Base-by-base conservation (phyloP, 1,284 basidiomycete species). In the Pseudozyma pruni region DNA sequence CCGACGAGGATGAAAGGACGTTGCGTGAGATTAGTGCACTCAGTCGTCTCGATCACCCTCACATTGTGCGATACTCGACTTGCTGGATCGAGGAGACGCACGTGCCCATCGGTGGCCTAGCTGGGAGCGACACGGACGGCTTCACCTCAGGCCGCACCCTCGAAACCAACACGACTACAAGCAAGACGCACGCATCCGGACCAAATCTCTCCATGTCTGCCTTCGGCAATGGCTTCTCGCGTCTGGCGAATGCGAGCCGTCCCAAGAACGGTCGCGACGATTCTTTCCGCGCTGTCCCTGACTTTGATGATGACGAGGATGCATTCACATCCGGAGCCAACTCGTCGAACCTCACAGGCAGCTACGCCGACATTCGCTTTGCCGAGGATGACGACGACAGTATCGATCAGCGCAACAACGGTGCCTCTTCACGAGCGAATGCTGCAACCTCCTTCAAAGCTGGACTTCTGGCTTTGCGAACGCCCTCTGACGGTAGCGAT, bases 21-120 rank as follows among this genome's bases (percentile, higher is more conserved):
- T 90, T 93, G 78, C 88, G 94, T 10, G 94, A 97, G 83, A 93
- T 97, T 48, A 92, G 92, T 69, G 91, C 92, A 0, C 85, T 97
- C 17, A 93, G 91, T 66, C 86, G 90, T 34, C 87, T 96, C 19
- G 91, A 90, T 43, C 93, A 97, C 82, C 89, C 90, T 11, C 91
- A 91, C 83, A 92, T 98, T 67, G 94, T 96, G 17, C 88, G 94
- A 38, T 97, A 94, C 59, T 75, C 80, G 19, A 83, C 82, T 2
- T 81, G 75, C 58, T 81, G 75, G 74, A 79, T 83, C 41, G 71
- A 81, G 48, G 74, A 75, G 43, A 79, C 75, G 8, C 73, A 69
- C 13, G 49, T 70, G 14, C 68, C 71, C 11, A 37, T 64, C n/a
- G 16, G 55, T 3, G 70, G 70, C 11, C 17, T 63, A 23, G 27